A percentile compares a stretch with the other conserved stretches of the same genome.
phyloP scores from a whole-genome alignment of 306 rosid species.

The Argentina anserina region DNA sequence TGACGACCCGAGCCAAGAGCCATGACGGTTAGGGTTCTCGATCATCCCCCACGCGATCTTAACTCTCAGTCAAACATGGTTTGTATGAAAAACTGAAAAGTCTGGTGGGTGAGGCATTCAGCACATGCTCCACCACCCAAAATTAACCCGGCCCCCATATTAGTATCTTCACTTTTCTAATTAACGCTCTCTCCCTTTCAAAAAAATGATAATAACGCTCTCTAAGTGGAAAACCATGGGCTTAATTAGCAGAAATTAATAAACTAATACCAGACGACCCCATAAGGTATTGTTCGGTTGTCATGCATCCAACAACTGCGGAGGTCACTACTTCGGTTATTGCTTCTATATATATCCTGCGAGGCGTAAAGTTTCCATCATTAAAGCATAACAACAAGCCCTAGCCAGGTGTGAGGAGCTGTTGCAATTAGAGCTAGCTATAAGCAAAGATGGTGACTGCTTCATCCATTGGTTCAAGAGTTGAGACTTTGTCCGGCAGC shows the following conservation, averaged over 20 bases:
- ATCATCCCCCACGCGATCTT: background rate
- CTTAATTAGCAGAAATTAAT: background rate
- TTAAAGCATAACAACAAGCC: background rate
- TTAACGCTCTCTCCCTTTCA: no score
- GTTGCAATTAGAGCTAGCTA: no score
- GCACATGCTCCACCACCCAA: background rate
- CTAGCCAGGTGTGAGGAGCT: no score
- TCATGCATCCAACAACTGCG: background rate
- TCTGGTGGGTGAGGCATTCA: slow-evolving; percentile 7
- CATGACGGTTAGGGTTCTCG: background rate
- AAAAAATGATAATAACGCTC: no score
- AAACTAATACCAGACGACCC: background rate
- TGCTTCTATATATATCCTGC: background rate
- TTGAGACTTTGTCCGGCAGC: slow-evolving; percentile 62
- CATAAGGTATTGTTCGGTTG: background rate
- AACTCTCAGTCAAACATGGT: slow-evolving; percentile 8
- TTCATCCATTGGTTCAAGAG: slow-evolving; percentile 36
- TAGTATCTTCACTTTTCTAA: background rate
- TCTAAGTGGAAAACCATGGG: background rate
- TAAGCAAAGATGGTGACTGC: slow-evolving; percentile 33
- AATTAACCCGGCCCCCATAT: background rate
- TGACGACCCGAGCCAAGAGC: background rate
- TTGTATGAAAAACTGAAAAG: background rate
- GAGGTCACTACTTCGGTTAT: background rate
- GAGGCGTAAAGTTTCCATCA: background rate